Percentiles rank a stretch among this genome's conserved stretches.
Conservation (phyloP, 2,329 filamentous ascomycete genomes). For the Ascochyta viciae-villosae region DNA sequence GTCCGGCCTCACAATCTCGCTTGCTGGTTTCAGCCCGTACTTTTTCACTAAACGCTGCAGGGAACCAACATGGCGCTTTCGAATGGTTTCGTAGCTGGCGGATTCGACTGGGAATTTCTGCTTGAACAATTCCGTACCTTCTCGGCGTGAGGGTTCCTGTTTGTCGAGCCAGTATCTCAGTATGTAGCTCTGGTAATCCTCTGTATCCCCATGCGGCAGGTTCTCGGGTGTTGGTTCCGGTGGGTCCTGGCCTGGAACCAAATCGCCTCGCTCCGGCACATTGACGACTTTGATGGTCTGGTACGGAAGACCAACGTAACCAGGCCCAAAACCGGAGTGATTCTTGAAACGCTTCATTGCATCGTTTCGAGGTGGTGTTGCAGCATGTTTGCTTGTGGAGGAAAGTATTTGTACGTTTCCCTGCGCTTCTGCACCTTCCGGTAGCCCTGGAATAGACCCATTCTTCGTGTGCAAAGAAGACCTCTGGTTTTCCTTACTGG, state of each 20-base stretch:
- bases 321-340: background rate
- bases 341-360: background rate
- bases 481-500: too few species aligned
- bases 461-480: too few species aligned
- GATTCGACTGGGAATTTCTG: conserved; percentile 14
- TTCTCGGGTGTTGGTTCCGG: conserved; percentile 10
- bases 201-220: conserved; percentile 18
- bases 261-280: conserved; percentile 17
- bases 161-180: conserved; percentile 26
- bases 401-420: background rate
- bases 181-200: conserved; percentile 21
- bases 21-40: conserved; percentile 17
- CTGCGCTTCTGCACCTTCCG: background rate
- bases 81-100: conserved; percentile 20
- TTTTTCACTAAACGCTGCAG: conserved; percentile 1
- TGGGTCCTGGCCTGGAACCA: conserved; percentile 1
- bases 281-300: conserved; percentile 24
- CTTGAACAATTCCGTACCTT: conserved; percentile 12
- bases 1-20: conserved; percentile 8
- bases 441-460: background rate
- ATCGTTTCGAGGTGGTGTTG: background rate
- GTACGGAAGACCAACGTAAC: conserved; percentile 6
- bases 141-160: conserved; percentile 14
- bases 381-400: background rate
- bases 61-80: conserved; percentile 18